Evolutionary conservation across 257 asterid species (phyloP).

Genomic region (Ilex asprella): DNA sequence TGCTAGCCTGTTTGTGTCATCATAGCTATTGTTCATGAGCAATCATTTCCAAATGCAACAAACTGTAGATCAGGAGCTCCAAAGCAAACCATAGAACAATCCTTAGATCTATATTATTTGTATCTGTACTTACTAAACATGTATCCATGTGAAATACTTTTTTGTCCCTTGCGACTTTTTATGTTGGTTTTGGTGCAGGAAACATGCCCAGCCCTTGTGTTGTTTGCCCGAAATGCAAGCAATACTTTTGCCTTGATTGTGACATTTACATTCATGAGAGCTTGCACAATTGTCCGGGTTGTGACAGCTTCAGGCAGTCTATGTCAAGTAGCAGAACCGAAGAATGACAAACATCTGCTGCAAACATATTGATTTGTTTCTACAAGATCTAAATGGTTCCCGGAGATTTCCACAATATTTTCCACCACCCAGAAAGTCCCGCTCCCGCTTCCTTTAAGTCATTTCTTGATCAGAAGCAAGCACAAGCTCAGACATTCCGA

Average conservation of each 20-base stretch:
- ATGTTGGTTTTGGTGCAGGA: constrained; percentile 36
- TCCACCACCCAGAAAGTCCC: too few species aligned
- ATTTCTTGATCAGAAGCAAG: too few species aligned
- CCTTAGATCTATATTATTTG: background rate
- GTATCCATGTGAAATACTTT: background rate
- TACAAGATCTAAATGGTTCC: too few species aligned
- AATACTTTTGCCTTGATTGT: constrained; percentile 82
- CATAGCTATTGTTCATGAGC: too few species aligned
- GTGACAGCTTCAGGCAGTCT: constrained; percentile 74
- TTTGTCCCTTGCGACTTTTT: background rate
- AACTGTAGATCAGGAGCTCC: background rate
- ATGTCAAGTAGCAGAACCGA: constrained; percentile 13
- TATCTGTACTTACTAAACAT: background rate
- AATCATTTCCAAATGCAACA: too few species aligned
- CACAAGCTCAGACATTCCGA: too few species aligned
- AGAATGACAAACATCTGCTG: constrained; percentile 14
- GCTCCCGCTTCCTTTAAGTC: too few species aligned
- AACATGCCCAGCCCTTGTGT: constrained; percentile 58
- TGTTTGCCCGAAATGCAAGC: constrained; percentile 84
- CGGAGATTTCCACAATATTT: too few species aligned
- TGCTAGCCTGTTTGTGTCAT: too few species aligned
- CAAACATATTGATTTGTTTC: too few species aligned
- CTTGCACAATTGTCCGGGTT: constrained; percentile 96
- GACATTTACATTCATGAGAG: constrained; percentile 96
- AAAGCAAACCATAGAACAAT: background rate